Evolutionary conservation across 345 rosid genomes (phyloP), one percentile per base, ranked within the genome.

Genomic region (Punica granatum): DNA sequence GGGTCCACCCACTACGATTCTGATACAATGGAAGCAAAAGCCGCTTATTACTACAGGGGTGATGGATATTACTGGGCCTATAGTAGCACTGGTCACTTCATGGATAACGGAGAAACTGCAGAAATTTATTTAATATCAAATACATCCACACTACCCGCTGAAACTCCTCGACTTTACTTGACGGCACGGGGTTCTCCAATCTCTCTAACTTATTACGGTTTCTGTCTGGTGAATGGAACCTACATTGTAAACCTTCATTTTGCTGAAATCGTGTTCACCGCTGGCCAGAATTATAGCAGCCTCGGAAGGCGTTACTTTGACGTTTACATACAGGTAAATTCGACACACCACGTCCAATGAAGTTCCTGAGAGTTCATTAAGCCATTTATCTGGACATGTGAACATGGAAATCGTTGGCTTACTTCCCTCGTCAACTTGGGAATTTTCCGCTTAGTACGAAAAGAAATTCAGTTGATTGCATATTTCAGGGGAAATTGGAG

Each of bases 161-260:
- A 62, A 30, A 61, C 70, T 66, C 65, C 84, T 3, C 37, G 65
- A 28, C 72, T 85, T 1, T 83, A 85, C 72, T 74, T 26, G 61
- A 67, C 61, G 0, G 87, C 85, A 4, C 80, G 84, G 0, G 67
- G 73, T 72, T 78, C 88, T 48, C 82, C 88, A 30, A 68, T 80
- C 63, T 78, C 88, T 60, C 79, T 86, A 16, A 80, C 84, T 37
- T 86, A 81, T 71, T 80, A 81, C 70, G 86, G 73, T 26, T 80
- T 73, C 53, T 86, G 90, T 72, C 68, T 83, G 49, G 51, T 67
- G 15, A 73, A 76, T 70, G 88, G 84, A 36, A 78, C 39, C 69
- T 81, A 85, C 74, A 48, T 78, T 0, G 87, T 91, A 46, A 85
- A 74, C 65, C 97, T 91, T 68, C 95, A 91, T 72, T 91, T 91